A percentile compares a stretch with the other conserved stretches of the same genome.
Evolutionary conservation across 2,329 filamentous ascomycete species (phyloP).

Genomic region (Aspergillus fructus): DNA sequence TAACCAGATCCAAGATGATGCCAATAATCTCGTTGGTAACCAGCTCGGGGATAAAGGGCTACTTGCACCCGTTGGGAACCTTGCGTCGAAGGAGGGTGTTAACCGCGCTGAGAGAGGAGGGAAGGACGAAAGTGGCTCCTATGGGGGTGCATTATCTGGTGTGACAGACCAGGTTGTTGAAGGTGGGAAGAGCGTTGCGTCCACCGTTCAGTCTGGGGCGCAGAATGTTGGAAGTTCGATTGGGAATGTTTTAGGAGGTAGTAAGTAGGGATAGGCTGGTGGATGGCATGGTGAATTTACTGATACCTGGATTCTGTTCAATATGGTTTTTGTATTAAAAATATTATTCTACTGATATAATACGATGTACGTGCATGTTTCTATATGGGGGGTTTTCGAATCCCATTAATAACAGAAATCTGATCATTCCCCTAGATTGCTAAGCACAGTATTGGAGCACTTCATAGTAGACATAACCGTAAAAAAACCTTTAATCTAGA

Average conservation of each 20-base stretch:
- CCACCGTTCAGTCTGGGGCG: constrained; percentile 5
- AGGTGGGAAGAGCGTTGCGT: constrained; percentile 9
- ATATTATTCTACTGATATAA: too few relatives aligned
- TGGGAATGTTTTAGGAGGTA: constrained; percentile 10
- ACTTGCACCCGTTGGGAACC: constrained; percentile 51
- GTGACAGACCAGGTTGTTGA: constrained; percentile 16
- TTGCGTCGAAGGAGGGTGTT: constrained; percentile 52
- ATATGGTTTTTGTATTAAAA: not conserved
- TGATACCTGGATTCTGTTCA: not conserved
- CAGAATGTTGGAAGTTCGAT: constrained; percentile 15
- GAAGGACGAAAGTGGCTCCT: constrained; percentile 53
- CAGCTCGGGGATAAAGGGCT: constrained; percentile 54
- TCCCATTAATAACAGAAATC: too few relatives aligned
- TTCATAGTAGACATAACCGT: too few relatives aligned
- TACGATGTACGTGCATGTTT: too few relatives aligned
- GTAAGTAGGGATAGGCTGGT: not conserved
- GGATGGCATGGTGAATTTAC: not conserved
- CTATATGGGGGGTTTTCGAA: too few relatives aligned
- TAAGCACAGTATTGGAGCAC: too few relatives aligned
- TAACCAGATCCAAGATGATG: constrained; percentile 53
- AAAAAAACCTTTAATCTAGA: too few relatives aligned
- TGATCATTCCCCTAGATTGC: too few relatives aligned
- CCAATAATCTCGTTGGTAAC: constrained; percentile 49
- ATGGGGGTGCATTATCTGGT: constrained; percentile 24
- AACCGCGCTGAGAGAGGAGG: constrained; percentile 55